Evolutionary conservation across 2,329 filamentous ascomycete genomes (phyloP), one percentile per base, ranked within the genome.

Genomic region (Botrytis pseudocinerea): DNA sequence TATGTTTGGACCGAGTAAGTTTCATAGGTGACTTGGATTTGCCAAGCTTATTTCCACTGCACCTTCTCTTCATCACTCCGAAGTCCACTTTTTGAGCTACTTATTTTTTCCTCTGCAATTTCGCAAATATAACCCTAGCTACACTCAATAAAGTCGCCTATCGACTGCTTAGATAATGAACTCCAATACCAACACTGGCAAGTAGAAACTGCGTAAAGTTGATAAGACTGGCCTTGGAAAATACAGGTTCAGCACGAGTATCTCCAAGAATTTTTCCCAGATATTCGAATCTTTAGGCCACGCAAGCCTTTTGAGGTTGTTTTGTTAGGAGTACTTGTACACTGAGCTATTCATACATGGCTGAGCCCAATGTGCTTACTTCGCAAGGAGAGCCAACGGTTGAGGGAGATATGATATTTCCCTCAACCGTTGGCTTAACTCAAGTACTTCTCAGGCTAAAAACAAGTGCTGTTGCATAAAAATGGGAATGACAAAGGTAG

Each of bases 311-410:
- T 46, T 4, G 20, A 8, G 7, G 42, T n/a, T 14, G 10, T 4
- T 14, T 54, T 16, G 0, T n/a, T 51, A 25, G 2, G 5, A 51
- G 25, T 14, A 54, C 0, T 54, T 16, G 48, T n/a, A 16, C 5
- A 54, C 14, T n/a, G 2, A n/a, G 25, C 48, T 16, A 6, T 54
- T n/a, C 48, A 54, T 54, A 7, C 25, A 8, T 51, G 46, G 25
- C 10, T 14, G 14, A 5, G 25, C 2, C 4, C 48, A 7, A 2
- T 7, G 16, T n/a, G 2, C 6, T 14, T n/a, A n/a, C 25, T 1
- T 16, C 48, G 2, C 25, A 54, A 16, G 48, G 12, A 54, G 48
- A 54, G 12, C 12, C 48, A 54, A n/a, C 14, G 1, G 2, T 3
- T 54, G 2, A 10, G 5, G 12, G 25, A 54, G 25, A 25, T 16